These are phyloP conservation scores for Hanseniaspora meyeri DNA, from an alignment of 805 yeast genomes.

Conservation along the genomic window DNA sequence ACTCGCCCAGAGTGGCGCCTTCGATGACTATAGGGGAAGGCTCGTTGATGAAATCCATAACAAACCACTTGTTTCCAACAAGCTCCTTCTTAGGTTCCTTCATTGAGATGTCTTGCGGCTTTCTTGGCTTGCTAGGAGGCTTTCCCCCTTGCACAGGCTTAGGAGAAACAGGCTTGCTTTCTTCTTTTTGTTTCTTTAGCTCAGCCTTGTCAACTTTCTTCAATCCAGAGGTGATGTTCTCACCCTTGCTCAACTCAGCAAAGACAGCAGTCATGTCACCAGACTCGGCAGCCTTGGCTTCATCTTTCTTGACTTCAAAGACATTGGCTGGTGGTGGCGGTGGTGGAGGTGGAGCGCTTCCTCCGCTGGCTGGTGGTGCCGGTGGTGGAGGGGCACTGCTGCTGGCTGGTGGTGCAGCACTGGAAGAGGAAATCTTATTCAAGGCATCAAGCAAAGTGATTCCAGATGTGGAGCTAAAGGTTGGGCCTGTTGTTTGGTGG, in stretches of 20 bases:
- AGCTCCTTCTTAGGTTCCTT: conserved; percentile 59
- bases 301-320: conserved; percentile 33
- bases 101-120: conserved; percentile 49
- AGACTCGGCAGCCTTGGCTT: conserved; percentile 19
- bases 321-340: conserved; percentile 78
- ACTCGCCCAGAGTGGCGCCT: conserved; percentile 65
- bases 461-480: conserved; percentile 58
- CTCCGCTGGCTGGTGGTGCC: conserved; percentile 25
- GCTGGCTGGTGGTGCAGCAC: conserved; percentile 17
- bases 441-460: conserved; percentile 42
- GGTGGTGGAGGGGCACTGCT: conserved; percentile 19
- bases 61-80: conserved; percentile 77
- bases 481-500: conserved; percentile 70
- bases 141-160: conserved; percentile 19
- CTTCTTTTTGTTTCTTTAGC: conserved; percentile 39
- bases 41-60: conserved; percentile 65
- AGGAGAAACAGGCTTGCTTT: conserved; percentile 30
- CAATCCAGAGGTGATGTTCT: conserved; percentile 66
- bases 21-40: conserved; percentile 47
- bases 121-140: conserved; percentile 67
- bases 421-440: conserved; percentile 22
- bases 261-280: conserved; percentile 80
- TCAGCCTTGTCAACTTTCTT: conserved; percentile 87
- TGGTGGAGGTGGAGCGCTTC: conserved; percentile 78
- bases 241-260: conserved; percentile 81